These are phyloP conservation scores for Tulasnella sp. DNA, from an alignment of 768 basidiomycete genomes.

Conservation along the genomic window DNA sequence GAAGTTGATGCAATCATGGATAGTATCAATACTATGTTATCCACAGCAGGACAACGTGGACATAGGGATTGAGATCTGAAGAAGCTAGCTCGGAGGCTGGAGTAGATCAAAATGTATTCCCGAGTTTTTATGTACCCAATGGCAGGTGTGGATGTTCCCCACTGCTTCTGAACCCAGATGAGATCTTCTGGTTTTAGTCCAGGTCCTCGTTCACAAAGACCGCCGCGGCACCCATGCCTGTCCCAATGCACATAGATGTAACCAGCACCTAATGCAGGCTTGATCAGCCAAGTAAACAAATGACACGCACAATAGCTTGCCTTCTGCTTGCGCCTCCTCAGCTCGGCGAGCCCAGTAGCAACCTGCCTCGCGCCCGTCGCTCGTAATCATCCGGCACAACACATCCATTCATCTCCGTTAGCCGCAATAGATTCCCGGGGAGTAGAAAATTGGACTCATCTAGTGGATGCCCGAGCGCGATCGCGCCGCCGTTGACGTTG, in stretches of 20 bases:
- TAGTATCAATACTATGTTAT: slow-evolving; percentile 73
- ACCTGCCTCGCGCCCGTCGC: slow-evolving; percentile 80
- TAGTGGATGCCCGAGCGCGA: slow-evolving; percentile 52
- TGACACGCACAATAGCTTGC: neutral
- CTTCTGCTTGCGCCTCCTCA: slow-evolving; percentile 25
- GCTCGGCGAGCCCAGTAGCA: slow-evolving; percentile 62
- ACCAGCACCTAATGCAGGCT: slow-evolving; percentile 47
- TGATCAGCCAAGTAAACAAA: neutral
- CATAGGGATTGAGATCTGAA: neutral
- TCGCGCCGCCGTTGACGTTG: slow-evolving; percentile 86
- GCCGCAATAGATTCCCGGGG: slow-evolving; percentile 6
- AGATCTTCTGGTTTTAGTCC: neutral
- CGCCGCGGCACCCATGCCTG: slow-evolving; percentile 82
- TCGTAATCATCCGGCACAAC: slow-evolving; percentile 34
- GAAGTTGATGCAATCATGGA: slow-evolving; percentile 82
- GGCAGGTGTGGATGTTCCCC: too few relatives aligned
- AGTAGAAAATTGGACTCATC: slow-evolving; percentile 14
- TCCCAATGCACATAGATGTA: slow-evolving; percentile 77
- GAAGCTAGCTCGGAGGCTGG: too few relatives aligned
- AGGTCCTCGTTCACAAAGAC: slow-evolving; percentile 50
- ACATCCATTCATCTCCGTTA: neutral
- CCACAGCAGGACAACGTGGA: slow-evolving; percentile 33
- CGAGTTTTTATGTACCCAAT: neutral
- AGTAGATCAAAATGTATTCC: neutral
- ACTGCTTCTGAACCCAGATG: neutral